Evolutionary conservation across 2,329 filamentous ascomycete species (phyloP), one percentile per base, ranked within the genome.

Genomic region (Arthrobotrys sphaeroides): DNA sequence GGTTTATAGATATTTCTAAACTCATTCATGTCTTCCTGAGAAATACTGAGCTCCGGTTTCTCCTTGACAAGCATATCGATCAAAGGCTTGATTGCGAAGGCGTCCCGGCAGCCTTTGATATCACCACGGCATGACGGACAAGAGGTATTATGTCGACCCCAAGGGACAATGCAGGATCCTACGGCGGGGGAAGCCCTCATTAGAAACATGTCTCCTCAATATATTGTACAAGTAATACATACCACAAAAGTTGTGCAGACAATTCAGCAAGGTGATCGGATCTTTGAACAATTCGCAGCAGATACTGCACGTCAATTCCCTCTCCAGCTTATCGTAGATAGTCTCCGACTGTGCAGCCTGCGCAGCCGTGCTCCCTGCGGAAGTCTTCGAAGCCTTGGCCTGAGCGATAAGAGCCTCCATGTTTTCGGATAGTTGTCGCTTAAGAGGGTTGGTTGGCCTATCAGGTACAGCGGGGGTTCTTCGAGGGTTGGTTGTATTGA

Each of bases 271-370:
- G 22, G 93, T 96, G 77, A 96, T 87, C 42, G 93, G 93, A 82
- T 95, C 91, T 84, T 93, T 96, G 77, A 97, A 89, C 78, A 96
- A 88, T 83, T 98, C 94, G 80, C 94, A 96, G 85, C 94, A 99
- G 80, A 99, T 98, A 18, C 64, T 75, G 31, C 69, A 74, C 3
- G 65, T 70, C 24, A 77, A 61, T 31, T 77, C 75, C 31, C 74
- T 45, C 45, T 77, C 74, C 20, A 77, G 31, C 24, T 75, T 75
- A 9, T 69, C 57, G 31, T 75, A 75, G 16, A 75, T 75, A 6
- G 72, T 75, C 40, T 69, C 72, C 2, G 62, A 33, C 22, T 69
- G 64, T 36, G 59, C 64, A 31, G 64, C 45, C 42, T 65, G 42
- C 9, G 57, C 64, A 53, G 62, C 70, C 10, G 64, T 65, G 42